These are phyloP conservation scores for Tolypocladium paradoxum DNA, from an alignment of 2,329 filamentous ascomycete genomes.

Conservation along the genomic window DNA sequence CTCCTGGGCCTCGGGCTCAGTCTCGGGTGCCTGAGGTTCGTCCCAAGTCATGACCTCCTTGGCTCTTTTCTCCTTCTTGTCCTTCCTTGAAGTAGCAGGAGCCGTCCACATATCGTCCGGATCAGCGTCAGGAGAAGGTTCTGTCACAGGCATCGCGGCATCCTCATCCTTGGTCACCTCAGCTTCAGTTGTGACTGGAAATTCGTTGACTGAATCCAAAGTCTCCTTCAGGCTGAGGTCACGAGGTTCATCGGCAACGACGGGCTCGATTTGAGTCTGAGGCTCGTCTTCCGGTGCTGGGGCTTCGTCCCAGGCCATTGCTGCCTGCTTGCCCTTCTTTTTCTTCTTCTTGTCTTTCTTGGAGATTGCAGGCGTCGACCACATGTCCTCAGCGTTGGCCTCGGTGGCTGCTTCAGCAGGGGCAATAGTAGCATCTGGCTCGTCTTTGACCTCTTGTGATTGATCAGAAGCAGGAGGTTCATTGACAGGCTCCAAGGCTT, in stretches of 20 bases:
- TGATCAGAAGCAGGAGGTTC: background rate
- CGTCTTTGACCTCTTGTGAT: background rate
- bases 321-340: constrained; percentile 4
- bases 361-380: background rate
- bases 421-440: background rate
- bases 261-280: background rate
- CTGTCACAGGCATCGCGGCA: background rate
- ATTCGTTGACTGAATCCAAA: background rate
- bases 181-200: background rate
- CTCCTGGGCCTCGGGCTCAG: background rate
- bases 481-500: background rate
- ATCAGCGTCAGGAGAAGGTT: background rate
- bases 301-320: background rate
- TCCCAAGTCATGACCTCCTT: background rate
- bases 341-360: constrained; percentile 7
- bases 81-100: constrained; percentile 1
- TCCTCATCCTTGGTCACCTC: background rate
- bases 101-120: constrained; percentile 2
- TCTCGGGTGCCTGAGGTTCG: background rate
- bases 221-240: background rate
- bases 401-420: background rate
- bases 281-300: background rate
- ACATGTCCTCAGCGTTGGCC: background rate
- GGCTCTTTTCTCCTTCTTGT: constrained; percentile 2
- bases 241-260: background rate